Evolutionary conservation across 352 stramenopile genomes (phyloP).

Genomic region (Globisporangium recalcitrans): DNA sequence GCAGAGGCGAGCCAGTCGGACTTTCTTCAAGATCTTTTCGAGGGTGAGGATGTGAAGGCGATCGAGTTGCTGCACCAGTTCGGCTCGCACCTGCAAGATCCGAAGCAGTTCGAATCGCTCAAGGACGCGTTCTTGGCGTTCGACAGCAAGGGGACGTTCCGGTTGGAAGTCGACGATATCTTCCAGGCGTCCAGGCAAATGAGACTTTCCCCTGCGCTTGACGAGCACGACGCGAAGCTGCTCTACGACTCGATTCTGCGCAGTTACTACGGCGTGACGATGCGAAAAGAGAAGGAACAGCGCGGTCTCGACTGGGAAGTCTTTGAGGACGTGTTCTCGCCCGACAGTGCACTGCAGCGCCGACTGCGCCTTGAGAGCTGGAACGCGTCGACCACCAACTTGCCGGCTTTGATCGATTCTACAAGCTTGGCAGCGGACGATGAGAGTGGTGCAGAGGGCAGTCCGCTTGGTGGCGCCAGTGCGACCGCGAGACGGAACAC

Average conservation of each 20-base stretch:
- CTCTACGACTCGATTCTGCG: constrained; percentile 63
- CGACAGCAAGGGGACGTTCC: constrained; percentile 32
- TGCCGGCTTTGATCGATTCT: constrained; percentile 19
- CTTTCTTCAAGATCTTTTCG: constrained; percentile 72
- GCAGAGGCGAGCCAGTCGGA: constrained; percentile 67
- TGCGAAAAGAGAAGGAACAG: constrained; percentile 31
- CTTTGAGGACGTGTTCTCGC: constrained; percentile 77
- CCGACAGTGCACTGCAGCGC: constrained; percentile 56
- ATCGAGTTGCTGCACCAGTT: constrained; percentile 71
- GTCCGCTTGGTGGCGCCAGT: constrained; percentile 8
- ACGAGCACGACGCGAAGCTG: constrained; percentile 39
- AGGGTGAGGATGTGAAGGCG: constrained; percentile 64
- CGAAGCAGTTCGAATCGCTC: constrained; percentile 41
- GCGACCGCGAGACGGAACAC: constrained; percentile 28
- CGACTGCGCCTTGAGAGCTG: constrained; percentile 58
- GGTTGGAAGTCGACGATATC: constrained; percentile 45
- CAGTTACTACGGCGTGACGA: constrained; percentile 57
- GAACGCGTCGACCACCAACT: constrained; percentile 45
- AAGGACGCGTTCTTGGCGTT: constrained; percentile 57
- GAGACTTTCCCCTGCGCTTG: constrained; percentile 40
- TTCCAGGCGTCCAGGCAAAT: constrained; percentile 44
- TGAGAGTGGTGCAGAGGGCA: constrained; percentile 26
- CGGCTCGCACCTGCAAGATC: constrained; percentile 36
- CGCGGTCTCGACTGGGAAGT: constrained; percentile 59
- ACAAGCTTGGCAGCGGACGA: constrained; percentile 24